These are phyloP conservation scores for Trichoderma pleuroti DNA, from an alignment of 2,329 filamentous ascomycete species.

Conservation along the genomic window DNA sequence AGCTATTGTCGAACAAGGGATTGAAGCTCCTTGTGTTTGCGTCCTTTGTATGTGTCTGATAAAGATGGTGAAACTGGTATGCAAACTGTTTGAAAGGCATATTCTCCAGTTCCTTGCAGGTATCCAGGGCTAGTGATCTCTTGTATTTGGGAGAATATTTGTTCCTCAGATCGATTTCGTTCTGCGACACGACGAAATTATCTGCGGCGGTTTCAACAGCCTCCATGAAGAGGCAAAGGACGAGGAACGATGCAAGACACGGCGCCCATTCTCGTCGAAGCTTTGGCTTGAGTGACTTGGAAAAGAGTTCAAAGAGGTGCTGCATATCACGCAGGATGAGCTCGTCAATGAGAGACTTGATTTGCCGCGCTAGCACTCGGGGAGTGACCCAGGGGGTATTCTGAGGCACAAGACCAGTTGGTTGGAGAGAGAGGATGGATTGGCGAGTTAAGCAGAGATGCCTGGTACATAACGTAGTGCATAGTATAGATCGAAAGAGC, in stretches of 20 bases:
- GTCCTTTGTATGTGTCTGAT: constrained; percentile 54
- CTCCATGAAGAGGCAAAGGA: constrained; percentile 59
- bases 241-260: constrained; percentile 54
- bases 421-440: constrained; percentile 41
- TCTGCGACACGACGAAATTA: constrained; percentile 48
- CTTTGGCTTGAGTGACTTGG: constrained; percentile 53
- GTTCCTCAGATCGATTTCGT: constrained; percentile 46
- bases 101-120: constrained; percentile 53
- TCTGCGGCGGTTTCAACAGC: constrained; percentile 52
- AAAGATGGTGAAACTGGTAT: constrained; percentile 58
- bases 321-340: constrained; percentile 50
- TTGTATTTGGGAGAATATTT: constrained; percentile 36
- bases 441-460: constrained; percentile 50
- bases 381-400: constrained; percentile 47
- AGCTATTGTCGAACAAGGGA: constrained; percentile 47
- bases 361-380: constrained; percentile 53
- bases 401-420: constrained; percentile 43
- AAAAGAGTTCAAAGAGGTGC: constrained; percentile 50
- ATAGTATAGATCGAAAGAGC: constrained; percentile 54
- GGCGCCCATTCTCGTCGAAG: constrained; percentile 53
- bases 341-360: constrained; percentile 56
- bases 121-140: constrained; percentile 43
- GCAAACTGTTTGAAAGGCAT: constrained; percentile 59
- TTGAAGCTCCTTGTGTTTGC: constrained; percentile 51
- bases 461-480: constrained; percentile 54